Evolutionary conservation across 768 basidiomycete species (phyloP).

Genomic region (Saitozyma sp.): DNA sequence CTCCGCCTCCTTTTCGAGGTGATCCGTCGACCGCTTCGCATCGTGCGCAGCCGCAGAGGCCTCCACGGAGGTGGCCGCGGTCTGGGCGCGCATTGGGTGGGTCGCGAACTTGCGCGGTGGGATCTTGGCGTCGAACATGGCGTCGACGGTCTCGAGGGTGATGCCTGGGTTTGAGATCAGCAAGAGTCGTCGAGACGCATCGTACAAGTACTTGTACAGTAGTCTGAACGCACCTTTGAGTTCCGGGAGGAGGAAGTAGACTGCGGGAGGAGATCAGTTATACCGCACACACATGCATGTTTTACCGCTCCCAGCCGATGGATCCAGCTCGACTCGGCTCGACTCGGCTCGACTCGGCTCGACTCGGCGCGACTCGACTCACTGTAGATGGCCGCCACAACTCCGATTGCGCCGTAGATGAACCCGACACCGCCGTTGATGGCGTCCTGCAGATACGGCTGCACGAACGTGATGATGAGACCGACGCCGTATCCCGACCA

Average conservation of each 20-base stretch:
- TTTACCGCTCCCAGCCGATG: too few species aligned
- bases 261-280: too few species aligned
- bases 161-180: background rate
- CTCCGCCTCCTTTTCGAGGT: too few species aligned
- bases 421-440: conserved; percentile 28
- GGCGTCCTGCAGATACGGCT: conserved; percentile 32
- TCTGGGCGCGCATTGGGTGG: conserved; percentile 10
- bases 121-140: conserved; percentile 24
- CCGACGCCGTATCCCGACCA: conserved; percentile 19
- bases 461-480: conserved; percentile 28
- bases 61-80: too few species aligned
- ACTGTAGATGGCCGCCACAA: conserved; percentile 15
- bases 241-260: conserved; percentile 13
- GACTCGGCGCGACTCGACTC: too few species aligned
- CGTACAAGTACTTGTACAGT: too few species aligned
- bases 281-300: too few species aligned
- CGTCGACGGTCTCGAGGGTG: conserved; percentile 33
- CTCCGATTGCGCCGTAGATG: conserved; percentile 13
- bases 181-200: too few species aligned
- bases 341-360: too few species aligned
- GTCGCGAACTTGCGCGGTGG: conserved; percentile 8
- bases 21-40: too few species aligned
- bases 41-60: too few species aligned
- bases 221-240: conserved; percentile 15
- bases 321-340: too few species aligned